Evolutionary conservation across 805 yeast species (phyloP), one percentile per base, ranked within the genome.

Genomic region (Candida boleticola): DNA sequence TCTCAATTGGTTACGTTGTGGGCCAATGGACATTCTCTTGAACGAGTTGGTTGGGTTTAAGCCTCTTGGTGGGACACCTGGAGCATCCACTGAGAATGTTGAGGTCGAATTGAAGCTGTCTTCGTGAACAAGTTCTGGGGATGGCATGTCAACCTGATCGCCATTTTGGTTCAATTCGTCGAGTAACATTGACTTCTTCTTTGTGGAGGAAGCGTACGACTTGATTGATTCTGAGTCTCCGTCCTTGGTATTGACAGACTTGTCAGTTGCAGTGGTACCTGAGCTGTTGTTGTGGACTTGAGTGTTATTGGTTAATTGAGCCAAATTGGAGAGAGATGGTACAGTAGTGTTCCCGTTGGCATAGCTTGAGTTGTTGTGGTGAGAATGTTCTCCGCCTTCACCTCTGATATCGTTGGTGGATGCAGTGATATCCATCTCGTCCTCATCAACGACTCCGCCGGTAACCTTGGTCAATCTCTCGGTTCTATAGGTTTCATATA

Each of bases 401-500:
- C 30, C n/a, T 3, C 22, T 35, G 13, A 10, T 16, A 9, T 23
- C 37, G 25, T 14, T 31, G 4, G 29, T 23, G 13, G 38, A n/a
- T 18, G 21, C 23, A 23, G 7, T 23, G 27, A 11, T 11, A 22
- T 48, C 46, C 39, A 54, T 53, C 29, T 62, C 62, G 31, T 59
- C 66, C 18, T 42, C 39, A 38, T 47, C 54, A 9, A 39, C 48
- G 7, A 49, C 59, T 16, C 36, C 39, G 35, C 77, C 81, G 3
- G 82, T 67, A 40, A 79, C 84, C 48, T 71, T 68, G 43, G 86
- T 79, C 52, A 86, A 70, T 53, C 85, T 75, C 57, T 85, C 90
- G 17, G 93, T 83, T 66, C 96, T 77, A 59, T 85, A 85, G 44
- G 82, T 80, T 57, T 85, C 95, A 61, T 85, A 85, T 41, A 85